A percentile compares a stretch with the other conserved stretches of the same genome.
These are phyloP conservation scores for Starmerella stigmatis DNA, from an alignment of 805 yeast species.

Conservation along the genomic window DNA sequence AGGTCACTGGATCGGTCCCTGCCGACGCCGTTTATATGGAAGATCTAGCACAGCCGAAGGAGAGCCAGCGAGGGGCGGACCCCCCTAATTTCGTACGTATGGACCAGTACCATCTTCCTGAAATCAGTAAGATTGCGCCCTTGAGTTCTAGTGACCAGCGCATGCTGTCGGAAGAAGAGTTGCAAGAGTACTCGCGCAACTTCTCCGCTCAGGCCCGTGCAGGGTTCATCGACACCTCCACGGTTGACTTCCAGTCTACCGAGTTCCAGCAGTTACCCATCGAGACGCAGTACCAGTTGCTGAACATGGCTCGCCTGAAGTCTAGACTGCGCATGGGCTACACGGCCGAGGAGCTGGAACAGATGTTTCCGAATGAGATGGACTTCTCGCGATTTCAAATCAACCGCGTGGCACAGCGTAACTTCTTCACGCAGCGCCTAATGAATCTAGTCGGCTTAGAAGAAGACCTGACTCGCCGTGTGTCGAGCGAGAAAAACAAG, in stretches of 20 bases:
- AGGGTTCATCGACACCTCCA: slow-evolving; percentile 33
- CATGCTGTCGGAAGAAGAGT: slow-evolving; percentile 62
- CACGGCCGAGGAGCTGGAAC: slow-evolving; percentile 74
- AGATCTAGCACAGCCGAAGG: not conserved
- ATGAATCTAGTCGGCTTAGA: slow-evolving; percentile 79
- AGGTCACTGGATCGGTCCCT: not conserved
- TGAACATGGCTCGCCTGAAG: slow-evolving; percentile 69
- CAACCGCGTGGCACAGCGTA: slow-evolving; percentile 82
- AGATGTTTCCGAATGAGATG: slow-evolving; percentile 70
- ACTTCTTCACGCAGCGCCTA: slow-evolving; percentile 75
- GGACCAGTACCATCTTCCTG: slow-evolving; percentile 84
- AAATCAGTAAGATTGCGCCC: slow-evolving; percentile 35
- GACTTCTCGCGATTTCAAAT: slow-evolving; percentile 91
- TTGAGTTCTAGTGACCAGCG: slow-evolving; percentile 55
- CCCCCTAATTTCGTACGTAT: slow-evolving; percentile 36
- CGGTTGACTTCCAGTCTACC: slow-evolving; percentile 71
- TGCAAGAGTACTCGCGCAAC: slow-evolving; percentile 47
- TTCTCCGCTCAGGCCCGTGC: slow-evolving; percentile 44
- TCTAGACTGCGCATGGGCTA: slow-evolving; percentile 94
- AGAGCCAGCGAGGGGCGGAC: slow-evolving; percentile 23
- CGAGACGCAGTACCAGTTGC: slow-evolving; percentile 75
- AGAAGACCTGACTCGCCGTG: slow-evolving; percentile 39
- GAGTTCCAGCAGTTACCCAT: slow-evolving; percentile 71
- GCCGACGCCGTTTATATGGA: not conserved
- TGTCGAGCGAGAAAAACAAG: slow-evolving; percentile 74